These are phyloP conservation scores for Trichoderma cornu-damae DNA, from an alignment of 2,329 filamentous ascomycete genomes.

Conservation along the genomic window DNA sequence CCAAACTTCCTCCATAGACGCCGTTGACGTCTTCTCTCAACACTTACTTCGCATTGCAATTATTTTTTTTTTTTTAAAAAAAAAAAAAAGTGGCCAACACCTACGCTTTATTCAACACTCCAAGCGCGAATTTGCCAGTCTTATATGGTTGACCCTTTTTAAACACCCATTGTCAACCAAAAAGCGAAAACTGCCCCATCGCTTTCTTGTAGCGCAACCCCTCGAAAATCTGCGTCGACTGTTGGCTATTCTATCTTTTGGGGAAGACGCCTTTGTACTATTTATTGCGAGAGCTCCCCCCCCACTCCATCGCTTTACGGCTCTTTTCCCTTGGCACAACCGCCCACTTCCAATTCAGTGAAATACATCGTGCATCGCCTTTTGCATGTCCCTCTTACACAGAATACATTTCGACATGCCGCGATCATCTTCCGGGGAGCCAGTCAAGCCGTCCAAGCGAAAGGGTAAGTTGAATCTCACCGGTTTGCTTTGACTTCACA, in stretches of 20 bases:
- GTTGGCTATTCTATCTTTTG: neutral
- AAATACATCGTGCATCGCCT: neutral
- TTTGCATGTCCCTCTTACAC: slow-evolving; percentile 10
- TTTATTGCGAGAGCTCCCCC: slow-evolving; percentile 11
- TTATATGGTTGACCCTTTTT: neutral
- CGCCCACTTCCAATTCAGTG: neutral
- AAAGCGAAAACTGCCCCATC: neutral
- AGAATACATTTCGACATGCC: slow-evolving; percentile 30
- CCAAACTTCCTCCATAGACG: neutral
- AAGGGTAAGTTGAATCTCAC: slow-evolving; percentile 37
- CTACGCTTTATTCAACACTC: neutral
- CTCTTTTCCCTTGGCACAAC: neutral
- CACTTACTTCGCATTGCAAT: neutral
- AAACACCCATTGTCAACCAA: neutral
- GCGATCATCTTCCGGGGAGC: slow-evolving; percentile 41
- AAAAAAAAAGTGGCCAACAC: neutral
- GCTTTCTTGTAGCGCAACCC: slow-evolving; percentile 2
- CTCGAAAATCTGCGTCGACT: neutral
- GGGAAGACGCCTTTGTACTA: neutral
- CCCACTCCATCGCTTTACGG: slow-evolving; percentile 2
- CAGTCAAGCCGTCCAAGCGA: slow-evolving; percentile 40
- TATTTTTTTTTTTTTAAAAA: too few relatives aligned
- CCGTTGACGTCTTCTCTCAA: neutral
- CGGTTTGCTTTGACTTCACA: neutral
- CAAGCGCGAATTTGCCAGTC: neutral